phyloP scores from a whole-genome alignment of 352 stramenopile species.

The Phytophthora litchii region DNA sequence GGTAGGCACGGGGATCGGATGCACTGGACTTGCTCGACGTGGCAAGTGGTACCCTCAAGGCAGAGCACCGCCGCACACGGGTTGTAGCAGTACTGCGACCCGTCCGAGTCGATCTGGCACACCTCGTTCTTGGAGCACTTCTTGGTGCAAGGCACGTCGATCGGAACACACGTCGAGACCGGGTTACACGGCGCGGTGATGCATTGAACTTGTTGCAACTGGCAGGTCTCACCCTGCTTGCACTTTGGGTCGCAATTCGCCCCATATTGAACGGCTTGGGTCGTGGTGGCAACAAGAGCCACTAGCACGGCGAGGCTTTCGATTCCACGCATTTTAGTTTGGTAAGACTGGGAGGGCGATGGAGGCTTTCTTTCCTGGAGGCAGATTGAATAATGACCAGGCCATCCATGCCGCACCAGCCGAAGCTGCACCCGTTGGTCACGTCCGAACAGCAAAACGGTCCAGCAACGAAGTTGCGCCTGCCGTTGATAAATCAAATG shows the following conservation, averaged over 20 bases:
- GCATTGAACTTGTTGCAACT: conserved; percentile 22
- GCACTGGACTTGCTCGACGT: conserved; percentile 31
- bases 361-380: background rate
- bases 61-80: conserved; percentile 28
- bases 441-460: conserved; percentile 27
- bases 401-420: background rate
- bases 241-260: conserved; percentile 17
- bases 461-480: conserved; percentile 1
- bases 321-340: conserved; percentile 16
- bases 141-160: conserved; percentile 20
- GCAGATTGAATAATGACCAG: conserved; percentile 22
- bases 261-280: background rate
- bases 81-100: conserved; percentile 25
- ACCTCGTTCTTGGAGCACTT: conserved; percentile 21
- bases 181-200: conserved; percentile 23
- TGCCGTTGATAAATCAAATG: no score
- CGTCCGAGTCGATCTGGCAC: conserved; percentile 29
- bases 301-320: conserved; percentile 2
- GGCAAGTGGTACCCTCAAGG: conserved; percentile 17
- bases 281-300: background rate
- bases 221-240: conserved; percentile 15
- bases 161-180: conserved; percentile 22
- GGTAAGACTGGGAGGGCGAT: background rate
- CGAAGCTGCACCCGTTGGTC: conserved; percentile 7
- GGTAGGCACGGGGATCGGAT: conserved; percentile 26